Evolutionary conservation across 108 stramenopile genomes (phyloP).

Genomic region (Stephanodiscus minutulus): DNA sequence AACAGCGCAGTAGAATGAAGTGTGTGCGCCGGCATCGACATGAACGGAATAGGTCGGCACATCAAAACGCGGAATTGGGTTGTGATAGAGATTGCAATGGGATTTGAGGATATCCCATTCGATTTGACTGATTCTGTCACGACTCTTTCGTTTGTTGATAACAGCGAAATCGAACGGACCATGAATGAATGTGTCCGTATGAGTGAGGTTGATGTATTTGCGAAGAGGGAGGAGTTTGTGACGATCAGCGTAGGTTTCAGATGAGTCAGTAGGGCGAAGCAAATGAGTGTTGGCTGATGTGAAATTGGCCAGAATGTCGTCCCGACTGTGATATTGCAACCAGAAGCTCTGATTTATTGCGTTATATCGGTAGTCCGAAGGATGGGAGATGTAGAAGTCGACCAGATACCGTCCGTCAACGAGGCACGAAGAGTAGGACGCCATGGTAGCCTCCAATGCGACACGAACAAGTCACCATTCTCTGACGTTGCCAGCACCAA

Average conservation of each 20-base stretch:
- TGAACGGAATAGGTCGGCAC: neutral
- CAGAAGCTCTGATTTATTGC: neutral
- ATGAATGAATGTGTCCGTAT: constrained; percentile 10
- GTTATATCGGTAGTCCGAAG: neutral
- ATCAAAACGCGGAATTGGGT: neutral
- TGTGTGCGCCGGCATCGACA: too few species aligned
- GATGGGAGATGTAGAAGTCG: neutral
- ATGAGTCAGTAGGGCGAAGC: constrained; percentile 2
- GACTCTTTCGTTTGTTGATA: constrained; percentile 7
- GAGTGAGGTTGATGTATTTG: constrained; percentile 5
- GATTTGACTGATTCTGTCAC: constrained; percentile 1
- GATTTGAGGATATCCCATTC: constrained; percentile 12
- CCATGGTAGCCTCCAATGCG: neutral
- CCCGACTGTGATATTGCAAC: neutral
- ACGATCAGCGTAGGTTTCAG: neutral
- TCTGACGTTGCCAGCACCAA: neutral
- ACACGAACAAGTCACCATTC: neutral
- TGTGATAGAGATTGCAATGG: neutral
- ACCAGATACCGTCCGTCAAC: neutral
- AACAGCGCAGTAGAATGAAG: too few species aligned
- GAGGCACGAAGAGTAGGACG: neutral
- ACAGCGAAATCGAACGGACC: constrained; percentile 26
- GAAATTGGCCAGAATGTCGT: too few species aligned
- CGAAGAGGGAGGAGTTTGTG: neutral
- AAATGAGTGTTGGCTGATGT: constrained; percentile 1